These are phyloP conservation scores for Russula ochroleuca DNA, from an alignment of 768 basidiomycete genomes.

Conservation along the genomic window DNA sequence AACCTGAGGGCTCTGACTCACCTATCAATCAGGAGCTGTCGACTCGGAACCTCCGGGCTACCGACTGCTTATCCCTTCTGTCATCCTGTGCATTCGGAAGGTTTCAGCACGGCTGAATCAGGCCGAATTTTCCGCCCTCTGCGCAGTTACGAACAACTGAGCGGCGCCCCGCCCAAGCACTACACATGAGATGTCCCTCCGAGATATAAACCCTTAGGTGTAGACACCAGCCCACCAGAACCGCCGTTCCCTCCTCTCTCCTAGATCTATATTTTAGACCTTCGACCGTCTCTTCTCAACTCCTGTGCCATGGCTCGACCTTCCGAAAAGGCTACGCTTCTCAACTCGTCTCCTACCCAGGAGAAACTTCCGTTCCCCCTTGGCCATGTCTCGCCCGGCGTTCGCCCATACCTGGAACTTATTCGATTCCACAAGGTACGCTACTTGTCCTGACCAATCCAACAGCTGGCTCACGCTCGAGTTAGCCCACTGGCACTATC, in stretches of 20 bases:
- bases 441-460: too few species aligned
- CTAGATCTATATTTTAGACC: conserved; percentile 7
- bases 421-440: conserved; percentile 25
- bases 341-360: conserved; percentile 7
- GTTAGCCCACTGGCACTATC: conserved; percentile 25
- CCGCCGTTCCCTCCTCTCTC: neutral
- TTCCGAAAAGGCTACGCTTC: conserved; percentile 15
- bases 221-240: neutral
- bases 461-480: neutral
- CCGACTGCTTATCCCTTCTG: conserved; percentile 2
- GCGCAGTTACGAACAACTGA: neutral
- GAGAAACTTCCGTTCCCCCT: conserved; percentile 28
- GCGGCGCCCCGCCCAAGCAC: neutral
- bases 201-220: conserved; percentile 6
- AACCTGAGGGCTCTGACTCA: neutral
- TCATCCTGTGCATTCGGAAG: neutral
- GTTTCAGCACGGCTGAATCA: neutral
- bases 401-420: conserved; percentile 27
- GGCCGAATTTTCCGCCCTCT: conserved; percentile 9
- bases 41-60: conserved; percentile 2
- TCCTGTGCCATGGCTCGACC: conserved; percentile 5
- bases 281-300: neutral
- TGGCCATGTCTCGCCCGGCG: conserved; percentile 23
- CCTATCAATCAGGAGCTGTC: conserved; percentile 17
- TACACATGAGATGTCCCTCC: neutral